Conservation (phyloP, 108 stramenopile genomes). For the Conticribra guillardii region DNA sequence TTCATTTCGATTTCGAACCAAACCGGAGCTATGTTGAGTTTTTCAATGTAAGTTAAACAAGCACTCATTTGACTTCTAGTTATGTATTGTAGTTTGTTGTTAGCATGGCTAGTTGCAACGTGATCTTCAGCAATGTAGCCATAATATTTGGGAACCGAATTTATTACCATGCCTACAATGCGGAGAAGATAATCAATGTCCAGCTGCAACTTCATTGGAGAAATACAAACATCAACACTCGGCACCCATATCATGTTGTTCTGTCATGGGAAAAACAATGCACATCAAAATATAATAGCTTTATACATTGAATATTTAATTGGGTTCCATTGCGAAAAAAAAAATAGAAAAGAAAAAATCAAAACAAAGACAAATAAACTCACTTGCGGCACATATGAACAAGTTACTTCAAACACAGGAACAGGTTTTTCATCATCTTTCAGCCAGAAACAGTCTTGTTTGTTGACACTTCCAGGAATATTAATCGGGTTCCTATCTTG, state of each 20-base stretch:
- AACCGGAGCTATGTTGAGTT: constrained; percentile 23
- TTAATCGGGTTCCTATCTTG: too few species aligned
- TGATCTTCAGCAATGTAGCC: background rate
- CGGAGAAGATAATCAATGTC: constrained; percentile 36
- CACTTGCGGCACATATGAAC: constrained; percentile 29
- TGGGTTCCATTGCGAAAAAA: background rate
- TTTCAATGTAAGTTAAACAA: constrained; percentile 30
- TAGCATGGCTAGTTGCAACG: constrained; percentile 10
- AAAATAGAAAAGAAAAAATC: too few species aligned
- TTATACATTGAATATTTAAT: background rate
- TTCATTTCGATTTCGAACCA: constrained; percentile 30
- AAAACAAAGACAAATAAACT: too few species aligned
- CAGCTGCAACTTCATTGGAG: constrained; percentile 26
- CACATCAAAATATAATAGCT: background rate
- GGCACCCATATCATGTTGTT: constrained; percentile 42
- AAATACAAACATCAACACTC: constrained; percentile 14
- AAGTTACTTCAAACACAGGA: constrained; percentile 24
- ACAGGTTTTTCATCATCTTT: constrained; percentile 19
- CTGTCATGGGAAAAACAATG: background rate
- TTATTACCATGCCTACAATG: constrained; percentile 15
- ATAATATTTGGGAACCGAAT: constrained; percentile 15
- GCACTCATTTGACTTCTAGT: background rate
- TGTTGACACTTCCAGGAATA: constrained; percentile 2
- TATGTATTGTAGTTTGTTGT: constrained; percentile 11
- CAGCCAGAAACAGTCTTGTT: constrained; percentile 27